Percentiles rank a stretch among this genome's conserved stretches.
Conservation (phyloP, 2,329 filamentous ascomycete species). For the Colletotrichum costaricense region DNA sequence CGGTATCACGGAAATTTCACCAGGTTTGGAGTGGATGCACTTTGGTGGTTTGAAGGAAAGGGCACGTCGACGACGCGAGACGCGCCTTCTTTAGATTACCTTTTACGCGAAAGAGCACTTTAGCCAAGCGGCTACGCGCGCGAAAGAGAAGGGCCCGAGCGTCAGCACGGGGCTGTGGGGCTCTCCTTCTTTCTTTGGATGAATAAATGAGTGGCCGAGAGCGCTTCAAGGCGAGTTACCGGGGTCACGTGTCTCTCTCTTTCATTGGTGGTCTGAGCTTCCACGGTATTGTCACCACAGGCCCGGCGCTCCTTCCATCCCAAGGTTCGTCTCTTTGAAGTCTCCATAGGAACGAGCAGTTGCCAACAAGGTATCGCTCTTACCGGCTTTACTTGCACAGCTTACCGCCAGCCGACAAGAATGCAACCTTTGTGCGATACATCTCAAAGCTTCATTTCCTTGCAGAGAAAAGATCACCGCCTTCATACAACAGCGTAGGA, state of each 20-base stretch:
- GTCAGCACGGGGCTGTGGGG: neutral
- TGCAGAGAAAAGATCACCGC: neutral
- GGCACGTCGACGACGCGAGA: conserved; percentile 35
- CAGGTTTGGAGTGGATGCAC: conserved; percentile 29
- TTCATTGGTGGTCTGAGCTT: neutral
- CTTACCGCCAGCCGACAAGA: neutral
- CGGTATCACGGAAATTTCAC: conserved; percentile 30
- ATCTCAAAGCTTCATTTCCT: neutral
- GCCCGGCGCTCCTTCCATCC: neutral
- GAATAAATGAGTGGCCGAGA: neutral
- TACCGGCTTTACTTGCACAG: neutral
- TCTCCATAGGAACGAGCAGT: neutral
- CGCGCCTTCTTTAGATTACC: conserved; percentile 18
- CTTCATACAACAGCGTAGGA: neutral
- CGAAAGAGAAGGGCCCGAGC: neutral
- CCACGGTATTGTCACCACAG: neutral
- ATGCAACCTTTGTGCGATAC: neutral
- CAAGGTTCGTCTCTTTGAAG: neutral
- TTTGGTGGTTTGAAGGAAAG: conserved; percentile 13
- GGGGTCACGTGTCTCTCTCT: neutral
- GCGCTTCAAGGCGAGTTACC: neutral
- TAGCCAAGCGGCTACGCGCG: conserved; percentile 19
- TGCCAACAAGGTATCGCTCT: neutral
- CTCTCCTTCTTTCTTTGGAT: neutral
- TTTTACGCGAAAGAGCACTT: conserved; percentile 33